Conservation (phyloP, 306 rosid species). For the Comarum palustre region DNA sequence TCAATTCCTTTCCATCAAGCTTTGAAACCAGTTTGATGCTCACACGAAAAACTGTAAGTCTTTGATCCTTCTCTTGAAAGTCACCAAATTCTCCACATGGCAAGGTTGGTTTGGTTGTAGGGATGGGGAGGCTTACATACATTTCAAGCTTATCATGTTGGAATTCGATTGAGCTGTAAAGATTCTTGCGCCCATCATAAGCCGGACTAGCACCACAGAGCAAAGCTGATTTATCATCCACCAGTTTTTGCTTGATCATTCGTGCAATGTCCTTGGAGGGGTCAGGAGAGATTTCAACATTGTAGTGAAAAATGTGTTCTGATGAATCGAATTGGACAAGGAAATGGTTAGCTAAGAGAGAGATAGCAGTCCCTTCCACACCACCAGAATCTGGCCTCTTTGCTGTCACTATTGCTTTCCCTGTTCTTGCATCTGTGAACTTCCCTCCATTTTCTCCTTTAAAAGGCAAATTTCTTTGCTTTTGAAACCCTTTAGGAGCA, state of each 20-base stretch:
- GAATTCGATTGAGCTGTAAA: constrained; percentile 82
- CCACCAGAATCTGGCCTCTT: constrained; percentile 94
- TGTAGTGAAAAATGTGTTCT: constrained; percentile 74
- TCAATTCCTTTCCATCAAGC: constrained; percentile 66
- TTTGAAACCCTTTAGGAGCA: constrained; percentile 48
- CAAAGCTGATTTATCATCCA: constrained; percentile 49
- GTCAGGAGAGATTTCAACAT: constrained; percentile 85
- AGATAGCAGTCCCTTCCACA: constrained; percentile 69
- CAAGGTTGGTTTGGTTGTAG: constrained; percentile 35
- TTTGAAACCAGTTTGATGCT: constrained; percentile 79
- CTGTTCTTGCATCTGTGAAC: constrained; percentile 38
- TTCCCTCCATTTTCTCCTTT: constrained; percentile 50
- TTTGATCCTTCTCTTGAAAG: constrained; percentile 44
- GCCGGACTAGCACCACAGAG: constrained; percentile 82
- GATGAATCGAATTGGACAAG: constrained; percentile 70
- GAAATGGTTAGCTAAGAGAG: constrained; percentile 92
- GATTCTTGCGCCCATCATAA: constrained; percentile 87
- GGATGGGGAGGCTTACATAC: constrained; percentile 70
- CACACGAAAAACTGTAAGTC: constrained; percentile 61
- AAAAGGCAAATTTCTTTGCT: constrained; percentile 38
- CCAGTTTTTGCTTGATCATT: constrained; percentile 73
- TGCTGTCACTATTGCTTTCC: constrained; percentile 60
- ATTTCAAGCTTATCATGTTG: constrained; percentile 79
- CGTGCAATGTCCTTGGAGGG: constrained; percentile 86
- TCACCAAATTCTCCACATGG: constrained; percentile 41